Evolutionary conservation across 768 basidiomycete species (phyloP).

Genomic region (Xerocomellus dryophilus): DNA sequence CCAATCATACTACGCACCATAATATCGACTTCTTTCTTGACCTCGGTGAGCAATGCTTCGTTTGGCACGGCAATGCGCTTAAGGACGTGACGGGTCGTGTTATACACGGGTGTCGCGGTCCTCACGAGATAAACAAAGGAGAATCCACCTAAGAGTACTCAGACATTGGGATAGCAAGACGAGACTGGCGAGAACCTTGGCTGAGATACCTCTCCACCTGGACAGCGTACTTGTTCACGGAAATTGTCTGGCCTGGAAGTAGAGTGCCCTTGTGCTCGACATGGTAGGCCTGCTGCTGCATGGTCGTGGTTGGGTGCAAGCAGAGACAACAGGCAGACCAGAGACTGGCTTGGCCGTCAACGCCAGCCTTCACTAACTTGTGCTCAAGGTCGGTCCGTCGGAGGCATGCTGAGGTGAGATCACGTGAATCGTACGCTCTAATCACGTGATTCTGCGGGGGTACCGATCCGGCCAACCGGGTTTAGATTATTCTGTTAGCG

Average conservation of each 20-base stretch:
- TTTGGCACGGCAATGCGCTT: slow-evolving; percentile 93
- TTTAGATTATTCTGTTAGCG: no score
- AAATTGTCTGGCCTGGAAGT: slow-evolving; percentile 79
- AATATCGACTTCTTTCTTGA: slow-evolving; percentile 96
- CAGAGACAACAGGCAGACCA: slow-evolving; percentile 3
- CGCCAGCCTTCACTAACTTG: background rate
- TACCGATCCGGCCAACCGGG: background rate
- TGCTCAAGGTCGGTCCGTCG: no score
- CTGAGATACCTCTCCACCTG: slow-evolving; percentile 93
- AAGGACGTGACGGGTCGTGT: slow-evolving; percentile 92
- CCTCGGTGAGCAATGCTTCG: slow-evolving; percentile 86
- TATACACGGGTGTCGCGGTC: slow-evolving; percentile 81
- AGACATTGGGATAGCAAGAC: slow-evolving; percentile 8
- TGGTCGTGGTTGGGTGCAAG: slow-evolving; percentile 11
- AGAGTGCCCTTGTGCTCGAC: slow-evolving; percentile 62
- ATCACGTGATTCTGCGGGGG: slow-evolving; percentile 5
- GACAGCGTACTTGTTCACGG: slow-evolving; percentile 86
- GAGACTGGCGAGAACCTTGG: slow-evolving; percentile 60
- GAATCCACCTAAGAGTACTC: slow-evolving; percentile 73
- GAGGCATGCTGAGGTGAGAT: background rate
- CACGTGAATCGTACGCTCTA: slow-evolving; percentile 12
- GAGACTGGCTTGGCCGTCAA: slow-evolving; percentile 1
- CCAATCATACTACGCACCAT: slow-evolving; percentile 63
- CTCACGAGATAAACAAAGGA: slow-evolving; percentile 96
- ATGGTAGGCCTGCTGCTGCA: slow-evolving; percentile 45